Conservation (phyloP, 805 yeast species). For the Metschnikowia kunwiensis region DNA sequence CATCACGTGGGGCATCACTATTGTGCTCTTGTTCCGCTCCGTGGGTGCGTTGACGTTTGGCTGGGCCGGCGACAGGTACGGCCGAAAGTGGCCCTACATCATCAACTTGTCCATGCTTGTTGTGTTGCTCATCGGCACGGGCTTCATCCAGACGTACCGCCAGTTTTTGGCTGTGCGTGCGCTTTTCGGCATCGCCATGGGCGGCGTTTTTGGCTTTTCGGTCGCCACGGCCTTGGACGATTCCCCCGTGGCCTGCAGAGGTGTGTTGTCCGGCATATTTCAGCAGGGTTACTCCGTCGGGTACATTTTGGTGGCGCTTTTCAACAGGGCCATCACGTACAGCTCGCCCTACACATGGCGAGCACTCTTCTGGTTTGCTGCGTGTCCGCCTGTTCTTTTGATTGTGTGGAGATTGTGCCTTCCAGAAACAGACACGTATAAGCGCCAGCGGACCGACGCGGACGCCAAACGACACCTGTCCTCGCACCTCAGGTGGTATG, state of each 20-base stretch:
- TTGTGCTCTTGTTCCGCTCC: constrained; percentile 65
- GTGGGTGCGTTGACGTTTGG: constrained; percentile 65
- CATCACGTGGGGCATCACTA: constrained; percentile 68
- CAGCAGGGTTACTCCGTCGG: constrained; percentile 82
- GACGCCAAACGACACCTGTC: constrained; percentile 7
- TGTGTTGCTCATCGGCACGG: constrained; percentile 59
- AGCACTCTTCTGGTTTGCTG: constrained; percentile 64
- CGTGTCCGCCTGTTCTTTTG: constrained; percentile 63
- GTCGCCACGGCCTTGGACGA: constrained; percentile 68
- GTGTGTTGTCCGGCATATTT: constrained; percentile 62
- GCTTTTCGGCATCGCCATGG: constrained; percentile 68
- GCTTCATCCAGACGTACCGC: constrained; percentile 53
- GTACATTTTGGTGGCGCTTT: constrained; percentile 60
- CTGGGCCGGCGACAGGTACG: constrained; percentile 54
- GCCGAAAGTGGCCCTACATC: constrained; percentile 58
- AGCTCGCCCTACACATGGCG: constrained; percentile 58
- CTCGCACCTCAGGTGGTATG: constrained; percentile 13
- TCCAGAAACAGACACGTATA: constrained; percentile 61
- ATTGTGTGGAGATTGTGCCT: constrained; percentile 51
- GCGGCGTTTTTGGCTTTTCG: constrained; percentile 65
- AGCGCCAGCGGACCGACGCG: constrained; percentile 20
- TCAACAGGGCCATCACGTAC: constrained; percentile 53
- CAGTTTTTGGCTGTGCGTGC: constrained; percentile 65
- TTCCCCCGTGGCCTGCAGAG: constrained; percentile 55
- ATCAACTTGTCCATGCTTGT: constrained; percentile 45